These are phyloP conservation scores for Bonia amplexicaulis DNA, from an alignment of 176 grass and related monocot species.

Conservation along the genomic window DNA sequence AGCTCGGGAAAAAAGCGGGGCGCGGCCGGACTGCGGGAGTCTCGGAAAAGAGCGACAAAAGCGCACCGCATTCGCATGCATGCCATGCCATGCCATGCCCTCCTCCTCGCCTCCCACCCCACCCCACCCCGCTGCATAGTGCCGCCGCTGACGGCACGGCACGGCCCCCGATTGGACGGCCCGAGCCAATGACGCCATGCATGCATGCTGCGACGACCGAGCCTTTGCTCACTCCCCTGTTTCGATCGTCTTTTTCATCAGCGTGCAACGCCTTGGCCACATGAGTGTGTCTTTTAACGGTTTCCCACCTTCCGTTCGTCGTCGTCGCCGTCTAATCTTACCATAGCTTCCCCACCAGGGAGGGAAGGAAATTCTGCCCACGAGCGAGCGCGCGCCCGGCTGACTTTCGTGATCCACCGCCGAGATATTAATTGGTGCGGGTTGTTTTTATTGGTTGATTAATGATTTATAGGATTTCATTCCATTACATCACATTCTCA, in stretches of 20 bases:
- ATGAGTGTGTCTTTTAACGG: slow-evolving; percentile 15
- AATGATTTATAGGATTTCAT: not conserved
- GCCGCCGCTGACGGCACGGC: not conserved
- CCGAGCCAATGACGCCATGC: slow-evolving; percentile 5
- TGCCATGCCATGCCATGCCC: not conserved
- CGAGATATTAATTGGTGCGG: too few species aligned
- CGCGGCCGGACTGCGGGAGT: slow-evolving; percentile 16
- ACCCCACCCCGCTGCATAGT: not conserved
- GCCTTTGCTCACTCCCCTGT: not conserved
- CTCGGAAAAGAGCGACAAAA: slow-evolving; percentile 68
- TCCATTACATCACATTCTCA: not conserved
- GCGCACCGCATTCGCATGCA: slow-evolving; percentile 27
- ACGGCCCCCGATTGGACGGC: not conserved
- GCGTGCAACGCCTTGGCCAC: slow-evolving; percentile 18
- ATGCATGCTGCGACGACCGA: not conserved
- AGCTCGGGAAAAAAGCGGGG: not conserved
- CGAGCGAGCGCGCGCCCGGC: not conserved
- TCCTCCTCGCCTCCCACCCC: not conserved
- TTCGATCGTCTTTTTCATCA: slow-evolving; percentile 21
- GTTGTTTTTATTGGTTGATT: not conserved
- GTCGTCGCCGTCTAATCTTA: not conserved
- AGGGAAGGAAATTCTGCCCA: not conserved
- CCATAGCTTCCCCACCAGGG: not conserved
- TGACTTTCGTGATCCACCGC: not conserved
- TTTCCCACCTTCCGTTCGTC: not conserved